Conservation (phyloP, 148 eudicot species). For the Chenopodium formosanum region DNA sequence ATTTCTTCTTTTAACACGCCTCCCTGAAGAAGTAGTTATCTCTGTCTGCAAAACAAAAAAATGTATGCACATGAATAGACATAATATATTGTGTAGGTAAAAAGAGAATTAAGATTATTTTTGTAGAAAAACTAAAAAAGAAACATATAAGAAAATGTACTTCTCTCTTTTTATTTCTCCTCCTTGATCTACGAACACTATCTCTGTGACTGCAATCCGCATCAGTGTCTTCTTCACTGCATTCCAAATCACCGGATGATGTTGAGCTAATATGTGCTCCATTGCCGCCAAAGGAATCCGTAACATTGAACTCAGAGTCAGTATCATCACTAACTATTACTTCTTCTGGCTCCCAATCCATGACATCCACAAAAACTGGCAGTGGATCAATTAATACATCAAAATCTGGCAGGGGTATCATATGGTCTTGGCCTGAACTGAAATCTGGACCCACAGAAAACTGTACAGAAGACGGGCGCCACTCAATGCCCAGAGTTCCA, state of each 20-base stretch:
- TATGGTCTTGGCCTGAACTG: slow-evolving; percentile 70
- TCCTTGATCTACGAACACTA: slow-evolving; percentile 63
- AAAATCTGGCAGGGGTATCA: slow-evolving; percentile 66
- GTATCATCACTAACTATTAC: slow-evolving; percentile 81
- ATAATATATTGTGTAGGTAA: neutral
- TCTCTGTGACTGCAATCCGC: slow-evolving; percentile 52
- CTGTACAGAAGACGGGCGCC: slow-evolving; percentile 86
- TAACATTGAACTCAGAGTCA: slow-evolving; percentile 83
- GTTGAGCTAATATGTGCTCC: slow-evolving; percentile 50
- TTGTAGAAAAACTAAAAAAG: too few relatives aligned
- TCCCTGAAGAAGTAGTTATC: slow-evolving; percentile 88
- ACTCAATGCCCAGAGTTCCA: slow-evolving; percentile 86
- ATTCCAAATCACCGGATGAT: slow-evolving; percentile 53
- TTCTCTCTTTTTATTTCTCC: slow-evolving; percentile 62
- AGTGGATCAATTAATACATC: slow-evolving; percentile 72
- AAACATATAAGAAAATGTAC: slow-evolving; percentile 29
- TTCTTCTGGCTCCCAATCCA: slow-evolving; percentile 91
- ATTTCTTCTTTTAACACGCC: slow-evolving; percentile 91
- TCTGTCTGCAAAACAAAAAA: slow-evolving; percentile 45
- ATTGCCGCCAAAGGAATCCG: slow-evolving; percentile 70
- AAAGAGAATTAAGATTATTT: neutral
- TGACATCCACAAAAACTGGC: slow-evolving; percentile 75
- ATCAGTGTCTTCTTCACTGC: slow-evolving; percentile 65
- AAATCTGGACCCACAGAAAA: slow-evolving; percentile 80
- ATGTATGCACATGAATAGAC: neutral